Evolutionary conservation across 495 filamentous ascomycete genomes (phyloP).

Genomic region (Penicillium diatomitis): DNA sequence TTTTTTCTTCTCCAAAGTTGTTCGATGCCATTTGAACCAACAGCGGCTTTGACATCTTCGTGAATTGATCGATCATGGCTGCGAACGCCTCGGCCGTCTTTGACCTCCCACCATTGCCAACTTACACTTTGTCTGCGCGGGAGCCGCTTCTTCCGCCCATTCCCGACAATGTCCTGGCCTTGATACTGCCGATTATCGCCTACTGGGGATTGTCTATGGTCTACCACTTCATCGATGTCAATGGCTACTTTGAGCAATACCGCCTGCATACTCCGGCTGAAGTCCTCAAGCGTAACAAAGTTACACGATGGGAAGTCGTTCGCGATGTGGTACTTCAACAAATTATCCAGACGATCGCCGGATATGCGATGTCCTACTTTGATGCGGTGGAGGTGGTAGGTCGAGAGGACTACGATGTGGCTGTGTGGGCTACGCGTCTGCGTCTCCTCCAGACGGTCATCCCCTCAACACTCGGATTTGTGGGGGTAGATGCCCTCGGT

Average conservation of each 20-base stretch:
- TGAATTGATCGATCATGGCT: conserved; percentile 21
- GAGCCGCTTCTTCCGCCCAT: conserved; percentile 65
- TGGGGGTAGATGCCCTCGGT: conserved; percentile 33
- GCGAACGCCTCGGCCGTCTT: conserved; percentile 32
- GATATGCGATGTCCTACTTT: conserved; percentile 49
- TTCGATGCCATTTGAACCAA: not conserved
- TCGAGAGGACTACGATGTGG: conserved; percentile 72
- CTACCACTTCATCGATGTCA: conserved; percentile 76
- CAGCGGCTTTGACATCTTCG: not conserved
- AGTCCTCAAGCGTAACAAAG: conserved; percentile 76
- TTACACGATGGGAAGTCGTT: conserved; percentile 69
- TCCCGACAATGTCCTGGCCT: conserved; percentile 67
- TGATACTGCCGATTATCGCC: conserved; percentile 67
- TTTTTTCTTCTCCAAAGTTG: not conserved
- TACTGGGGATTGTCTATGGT: conserved; percentile 85
- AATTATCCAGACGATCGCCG: conserved; percentile 67
- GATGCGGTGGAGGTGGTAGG: conserved; percentile 59
- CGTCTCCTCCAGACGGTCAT: conserved; percentile 60
- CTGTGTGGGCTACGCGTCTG: conserved; percentile 69
- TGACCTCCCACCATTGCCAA: conserved; percentile 68
- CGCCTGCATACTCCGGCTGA: conserved; percentile 89
- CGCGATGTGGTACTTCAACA: conserved; percentile 86
- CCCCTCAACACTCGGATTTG: conserved; percentile 43
- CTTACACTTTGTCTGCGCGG: conserved; percentile 57
- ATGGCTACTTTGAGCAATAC: conserved; percentile 77